Evolutionary conservation across 2,329 filamentous ascomycete genomes (phyloP).

Genomic region (Aspergillus ustus): DNA sequence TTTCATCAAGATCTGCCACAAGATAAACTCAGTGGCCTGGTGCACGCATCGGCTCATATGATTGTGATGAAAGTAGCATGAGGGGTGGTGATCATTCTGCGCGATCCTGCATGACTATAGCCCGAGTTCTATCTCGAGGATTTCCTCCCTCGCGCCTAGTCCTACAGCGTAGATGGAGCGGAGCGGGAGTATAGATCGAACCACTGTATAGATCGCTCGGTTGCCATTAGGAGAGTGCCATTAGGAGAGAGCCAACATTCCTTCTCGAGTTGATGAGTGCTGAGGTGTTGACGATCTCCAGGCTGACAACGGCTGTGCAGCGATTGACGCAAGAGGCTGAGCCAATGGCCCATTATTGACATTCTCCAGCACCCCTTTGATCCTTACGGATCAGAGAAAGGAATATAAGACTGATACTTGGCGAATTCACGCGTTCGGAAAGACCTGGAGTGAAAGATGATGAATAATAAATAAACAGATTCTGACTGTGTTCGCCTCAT

Average conservation of each 20-base stretch:
- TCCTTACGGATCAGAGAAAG: neutral
- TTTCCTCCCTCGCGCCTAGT: neutral
- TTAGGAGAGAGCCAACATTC: neutral
- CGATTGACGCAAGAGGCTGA: slow-evolving; percentile 3
- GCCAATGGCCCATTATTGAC: neutral
- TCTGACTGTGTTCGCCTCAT: slow-evolving; percentile 11
- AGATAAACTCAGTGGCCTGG: neutral
- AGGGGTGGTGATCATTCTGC: neutral
- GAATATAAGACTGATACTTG: neutral
- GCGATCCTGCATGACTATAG: neutral
- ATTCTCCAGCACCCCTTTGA: neutral
- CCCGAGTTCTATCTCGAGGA: neutral
- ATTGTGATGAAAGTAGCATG: neutral
- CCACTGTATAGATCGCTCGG: neutral
- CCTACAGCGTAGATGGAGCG: neutral
- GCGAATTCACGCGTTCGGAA: neutral
- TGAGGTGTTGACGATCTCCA: neutral
- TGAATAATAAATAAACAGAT: neutral
- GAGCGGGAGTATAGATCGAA: neutral
- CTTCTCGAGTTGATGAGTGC: neutral
- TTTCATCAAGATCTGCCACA: neutral
- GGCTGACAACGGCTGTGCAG: neutral
- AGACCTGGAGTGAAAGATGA: neutral
- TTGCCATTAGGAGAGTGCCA: neutral
- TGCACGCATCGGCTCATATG: neutral